phyloP scores from a whole-genome alignment of 2,329 filamentous ascomycete species.

The Plectosphaerella cucumerina region DNA sequence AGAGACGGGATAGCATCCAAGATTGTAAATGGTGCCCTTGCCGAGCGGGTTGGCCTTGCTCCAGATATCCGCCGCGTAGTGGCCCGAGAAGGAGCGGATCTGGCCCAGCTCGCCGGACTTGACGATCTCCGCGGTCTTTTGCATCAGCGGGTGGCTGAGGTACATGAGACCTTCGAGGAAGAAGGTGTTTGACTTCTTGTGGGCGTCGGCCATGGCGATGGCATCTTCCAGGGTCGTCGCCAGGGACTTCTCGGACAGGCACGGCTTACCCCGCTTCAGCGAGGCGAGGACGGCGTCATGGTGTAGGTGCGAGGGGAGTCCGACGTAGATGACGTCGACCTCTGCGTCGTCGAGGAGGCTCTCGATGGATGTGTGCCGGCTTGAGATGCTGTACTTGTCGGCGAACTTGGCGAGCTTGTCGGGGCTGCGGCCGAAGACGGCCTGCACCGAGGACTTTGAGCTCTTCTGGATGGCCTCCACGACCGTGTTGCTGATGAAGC shows the following conservation, averaged over 20 bases:
- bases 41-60: slow-evolving; percentile 20
- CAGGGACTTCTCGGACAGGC: slow-evolving; percentile 21
- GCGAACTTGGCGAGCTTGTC: slow-evolving; percentile 18
- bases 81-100: slow-evolving; percentile 16
- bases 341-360: slow-evolving; percentile 16
- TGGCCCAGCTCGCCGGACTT: slow-evolving; percentile 14
- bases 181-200: slow-evolving; percentile 16
- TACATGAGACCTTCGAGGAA: slow-evolving; percentile 24
- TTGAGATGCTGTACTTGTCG: slow-evolving; percentile 16
- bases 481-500: slow-evolving; percentile 22
- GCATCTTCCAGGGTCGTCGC: slow-evolving; percentile 20
- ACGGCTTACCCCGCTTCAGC: slow-evolving; percentile 16
- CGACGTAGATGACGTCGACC: slow-evolving; percentile 21
- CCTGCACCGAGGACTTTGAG: slow-evolving; percentile 15
- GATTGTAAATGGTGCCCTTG: slow-evolving; percentile 23
- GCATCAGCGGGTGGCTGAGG: slow-evolving; percentile 19
- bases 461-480: slow-evolving; percentile 10
- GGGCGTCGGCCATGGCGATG: slow-evolving; percentile 15
- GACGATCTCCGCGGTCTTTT: slow-evolving; percentile 16
- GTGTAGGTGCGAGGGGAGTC: slow-evolving; percentile 20
- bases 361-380: slow-evolving; percentile 15
- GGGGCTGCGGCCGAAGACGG: slow-evolving; percentile 20
- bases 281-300: slow-evolving; percentile 18
- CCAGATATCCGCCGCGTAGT: slow-evolving; percentile 22
- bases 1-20: slow-evolving; percentile 22